phyloP scores from a whole-genome alignment of 768 basidiomycete genomes.

The Ramaria rubella region DNA sequence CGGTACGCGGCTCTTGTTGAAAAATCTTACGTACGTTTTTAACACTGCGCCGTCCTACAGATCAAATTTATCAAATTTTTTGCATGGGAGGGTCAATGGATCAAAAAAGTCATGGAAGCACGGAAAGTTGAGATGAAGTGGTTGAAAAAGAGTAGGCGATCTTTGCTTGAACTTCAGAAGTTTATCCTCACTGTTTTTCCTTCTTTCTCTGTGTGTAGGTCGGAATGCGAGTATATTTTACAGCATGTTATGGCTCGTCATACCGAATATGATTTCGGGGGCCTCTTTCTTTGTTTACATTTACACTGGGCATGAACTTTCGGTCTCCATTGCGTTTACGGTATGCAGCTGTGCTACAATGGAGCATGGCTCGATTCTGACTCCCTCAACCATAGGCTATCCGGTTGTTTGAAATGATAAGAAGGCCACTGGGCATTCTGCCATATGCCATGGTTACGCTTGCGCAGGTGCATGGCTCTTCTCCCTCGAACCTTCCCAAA shows the following conservation, averaged over 20 bases:
- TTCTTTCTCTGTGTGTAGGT: neutral
- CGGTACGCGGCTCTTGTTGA: slow-evolving; percentile 3
- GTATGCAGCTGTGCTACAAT: slow-evolving; percentile 5
- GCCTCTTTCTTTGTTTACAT: slow-evolving; percentile 29
- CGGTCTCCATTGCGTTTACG: slow-evolving; percentile 35
- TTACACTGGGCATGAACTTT: slow-evolving; percentile 27
- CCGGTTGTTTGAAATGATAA: slow-evolving; percentile 9
- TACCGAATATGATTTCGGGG: slow-evolving; percentile 28
- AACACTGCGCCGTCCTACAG: neutral
- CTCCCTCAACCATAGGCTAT: neutral
- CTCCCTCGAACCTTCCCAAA: too few species aligned
- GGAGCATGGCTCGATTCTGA: neutral
- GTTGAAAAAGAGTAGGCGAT: slow-evolving; percentile 22
- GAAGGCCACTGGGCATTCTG: slow-evolving; percentile 11
- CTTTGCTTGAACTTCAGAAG: neutral
- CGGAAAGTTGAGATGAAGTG: slow-evolving; percentile 27
- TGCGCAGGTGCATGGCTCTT: neutral
- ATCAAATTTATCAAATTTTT: slow-evolving; percentile 38
- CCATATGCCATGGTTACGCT: slow-evolving; percentile 8
- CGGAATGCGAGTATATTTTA: slow-evolving; percentile 23
- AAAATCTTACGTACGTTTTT: neutral
- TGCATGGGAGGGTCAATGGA: slow-evolving; percentile 40
- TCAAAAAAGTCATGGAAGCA: slow-evolving; percentile 30
- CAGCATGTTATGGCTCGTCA: slow-evolving; percentile 26
- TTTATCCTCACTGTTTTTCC: neutral